Base-by-base conservation (phyloP, 306 rosid species). In the Acacia confusa region DNA sequence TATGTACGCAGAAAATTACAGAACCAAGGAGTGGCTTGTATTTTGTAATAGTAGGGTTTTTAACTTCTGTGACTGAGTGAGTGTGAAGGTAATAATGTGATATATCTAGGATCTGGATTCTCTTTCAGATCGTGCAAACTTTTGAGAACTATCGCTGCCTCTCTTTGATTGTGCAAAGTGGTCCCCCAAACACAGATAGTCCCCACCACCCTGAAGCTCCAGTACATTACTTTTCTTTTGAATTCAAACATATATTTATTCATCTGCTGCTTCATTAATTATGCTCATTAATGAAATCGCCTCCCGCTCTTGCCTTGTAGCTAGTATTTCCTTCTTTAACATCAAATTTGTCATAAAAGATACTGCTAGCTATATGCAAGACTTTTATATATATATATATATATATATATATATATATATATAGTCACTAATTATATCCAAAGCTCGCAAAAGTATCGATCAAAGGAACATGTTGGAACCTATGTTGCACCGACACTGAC, bases 101-200 rank as follows among this genome's bases (percentile, higher is more conserved):
- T 4, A 12, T 4, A 22, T 40, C 11, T 40, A 40, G 74, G 13
- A 11, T 69, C 20, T 41, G 74, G 74, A 69, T 69, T 41, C 52
- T 40, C 27, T 41, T 12, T 12, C 74, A n/a, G 53, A 41, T 50
- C 2, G 53, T n/a, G 52, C 10, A 12, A 40, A 6, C 32, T 68
- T 40, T 69, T 69, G 28, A 47, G 15, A 69, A 40, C 74, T 22
- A 27, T 41, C 19, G 27, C 25, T 69, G 53, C 74, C 74, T 41
- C 74, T 41, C 20, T 69, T 40, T n/a, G 74, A 13, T 69, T 22
- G 53, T n/a, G 75, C 30, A 44, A 36, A 12, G 75, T 70, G 75
- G 55, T 43, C 75, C 75, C 75, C 55, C 14, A 36, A n/a, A 12
- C 57, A 44, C 13, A 44, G 75, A 22, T 24, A 43, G 75, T 24